Base-by-base conservation (phyloP, 2,329 filamentous ascomycete species). In the Huntiella abstrusa region DNA sequence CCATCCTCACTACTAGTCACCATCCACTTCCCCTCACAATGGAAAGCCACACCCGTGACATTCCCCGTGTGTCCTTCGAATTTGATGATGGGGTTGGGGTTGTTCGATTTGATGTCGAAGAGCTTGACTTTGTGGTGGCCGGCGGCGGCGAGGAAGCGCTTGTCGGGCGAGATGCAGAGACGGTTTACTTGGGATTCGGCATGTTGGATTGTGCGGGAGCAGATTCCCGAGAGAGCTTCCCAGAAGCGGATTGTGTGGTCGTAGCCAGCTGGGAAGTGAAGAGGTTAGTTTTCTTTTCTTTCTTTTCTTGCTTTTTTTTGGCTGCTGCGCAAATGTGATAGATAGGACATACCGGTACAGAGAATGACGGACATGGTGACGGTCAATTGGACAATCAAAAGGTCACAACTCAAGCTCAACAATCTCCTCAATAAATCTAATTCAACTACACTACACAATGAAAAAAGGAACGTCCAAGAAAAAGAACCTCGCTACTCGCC, bases 1-100 rank as follows among this genome's bases (percentile, higher is more conserved):
- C 87, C 84, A 58, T 98, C 91, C 62, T 98, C 91, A 41, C 84
- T 93, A 61, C 83, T 92, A 7, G 91, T 98, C 13, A 96, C 91
- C 83, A 98, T 95, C 91, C 91, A 98, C 65, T 98, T 98, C 8
- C 88, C 87, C 62, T 98, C 91, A 60, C 88, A 96, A 62, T 98
- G 91, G 60, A 98, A 98, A 8, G 87, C 87, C 41, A 98, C 83
- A 38, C 91, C 91, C 0, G 91, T 98, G 59, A 98, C 80, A 57
- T 98, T 98, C 54, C 80, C 85, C 10, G 84, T 91, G 64, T 98
- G 91, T 37, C 91, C 91, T 59, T 96, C 88, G 57, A 98, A 96
- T 15, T 82, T 87, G 57, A 96, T 75, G 17, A 96, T 71, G 1
- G 91, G 82, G 53, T 88, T 91, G 2, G 91, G 87, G 56, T 96